A percentile compares a stretch with the other conserved stretches of the same genome.
Conservation (phyloP, 257 asterid species). For the Penstemon barbatus region DNA sequence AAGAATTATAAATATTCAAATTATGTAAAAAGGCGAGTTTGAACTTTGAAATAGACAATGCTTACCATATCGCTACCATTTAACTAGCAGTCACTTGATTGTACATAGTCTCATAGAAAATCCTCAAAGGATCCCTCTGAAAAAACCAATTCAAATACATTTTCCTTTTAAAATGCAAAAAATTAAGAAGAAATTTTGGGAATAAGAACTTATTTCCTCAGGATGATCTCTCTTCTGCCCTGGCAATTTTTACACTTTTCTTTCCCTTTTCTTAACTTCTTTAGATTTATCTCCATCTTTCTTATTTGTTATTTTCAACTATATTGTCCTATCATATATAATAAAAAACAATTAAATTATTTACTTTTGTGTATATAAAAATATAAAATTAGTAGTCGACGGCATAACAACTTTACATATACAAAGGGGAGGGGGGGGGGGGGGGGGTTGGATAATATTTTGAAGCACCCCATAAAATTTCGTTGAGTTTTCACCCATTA, state of each 20-base stretch:
- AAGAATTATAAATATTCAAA: too few species aligned
- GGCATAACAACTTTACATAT: too few species aligned
- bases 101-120: constrained; percentile 71
- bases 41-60: not conserved
- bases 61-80: constrained; percentile 85
- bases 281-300: not conserved
- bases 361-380: too few species aligned
- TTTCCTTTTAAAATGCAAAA: not conserved
- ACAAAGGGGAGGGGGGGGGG: too few species aligned
- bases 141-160: constrained; percentile 4
- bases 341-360: too few species aligned
- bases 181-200: not conserved
- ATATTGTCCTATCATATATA: too few species aligned
- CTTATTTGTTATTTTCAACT: too few species aligned
- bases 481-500: too few species aligned
- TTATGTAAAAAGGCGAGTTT: too few species aligned
- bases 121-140: constrained; percentile 84
- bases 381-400: too few species aligned
- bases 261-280: not conserved
- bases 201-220: constrained; percentile 2
- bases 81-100: constrained; percentile 81
- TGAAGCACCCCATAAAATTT: too few species aligned
- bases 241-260: not conserved
- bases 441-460: too few species aligned
- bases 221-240: constrained; percentile 14